These are phyloP conservation scores for Salix purpurea DNA, from an alignment of 345 rosid genomes.

Conservation along the genomic window DNA sequence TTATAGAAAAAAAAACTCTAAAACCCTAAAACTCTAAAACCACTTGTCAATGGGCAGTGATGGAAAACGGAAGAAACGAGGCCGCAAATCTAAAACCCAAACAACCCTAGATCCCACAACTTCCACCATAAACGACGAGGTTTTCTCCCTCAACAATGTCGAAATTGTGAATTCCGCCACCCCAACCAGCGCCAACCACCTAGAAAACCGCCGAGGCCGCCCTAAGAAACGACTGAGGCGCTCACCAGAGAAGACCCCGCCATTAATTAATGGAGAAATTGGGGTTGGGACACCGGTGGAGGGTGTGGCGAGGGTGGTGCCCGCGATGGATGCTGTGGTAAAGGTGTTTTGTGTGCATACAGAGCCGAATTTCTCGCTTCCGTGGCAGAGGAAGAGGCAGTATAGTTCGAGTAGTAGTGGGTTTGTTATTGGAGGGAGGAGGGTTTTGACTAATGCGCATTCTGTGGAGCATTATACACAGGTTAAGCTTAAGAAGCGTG, in stretches of 20 bases:
- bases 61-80: constrained; percentile 36
- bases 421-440: constrained; percentile 64
- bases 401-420: constrained; percentile 91
- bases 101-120: constrained; percentile 32
- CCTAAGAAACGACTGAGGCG: constrained; percentile 34
- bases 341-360: constrained; percentile 93
- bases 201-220: constrained; percentile 36
- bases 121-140: constrained; percentile 9
- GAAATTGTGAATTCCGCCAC: constrained; percentile 27
- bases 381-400: constrained; percentile 95
- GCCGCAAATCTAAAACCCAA: constrained; percentile 40
- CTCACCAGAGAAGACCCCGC: constrained; percentile 20
- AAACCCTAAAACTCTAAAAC: background rate
- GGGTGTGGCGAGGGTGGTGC: constrained; percentile 61
- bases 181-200: background rate
- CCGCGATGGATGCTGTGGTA: constrained; percentile 90
- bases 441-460: constrained; percentile 91
- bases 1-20: background rate
- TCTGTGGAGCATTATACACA: constrained; percentile 94
- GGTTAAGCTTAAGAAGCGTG: constrained; percentile 90
- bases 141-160: constrained; percentile 31
- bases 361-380: constrained; percentile 86
- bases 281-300: constrained; percentile 32
- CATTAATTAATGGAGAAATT: constrained; percentile 5
- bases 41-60: background rate